A percentile compares a stretch with the other conserved stretches of the same genome.
phyloP scores from a whole-genome alignment of 202 grass and related monocot species.

The Schoenoplectus tabernaemontani region DNA sequence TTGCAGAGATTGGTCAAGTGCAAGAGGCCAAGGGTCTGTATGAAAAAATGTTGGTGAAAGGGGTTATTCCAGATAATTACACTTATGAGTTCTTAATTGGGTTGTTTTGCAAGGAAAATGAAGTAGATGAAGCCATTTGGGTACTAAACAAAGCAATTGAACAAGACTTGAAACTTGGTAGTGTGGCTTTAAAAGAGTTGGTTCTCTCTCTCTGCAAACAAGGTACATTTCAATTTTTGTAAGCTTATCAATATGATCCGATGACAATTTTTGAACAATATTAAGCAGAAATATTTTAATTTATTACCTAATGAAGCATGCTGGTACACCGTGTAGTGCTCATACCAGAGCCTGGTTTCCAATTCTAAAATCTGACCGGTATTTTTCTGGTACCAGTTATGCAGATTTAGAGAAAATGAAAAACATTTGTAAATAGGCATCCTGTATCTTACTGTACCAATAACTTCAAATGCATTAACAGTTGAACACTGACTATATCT shows the following conservation, averaged over 20 bases:
- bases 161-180: slow-evolving; percentile 50
- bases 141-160: slow-evolving; percentile 46
- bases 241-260: background rate
- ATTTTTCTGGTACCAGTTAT: background rate
- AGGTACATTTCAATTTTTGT: slow-evolving; percentile 31
- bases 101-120: slow-evolving; percentile 52
- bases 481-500: background rate
- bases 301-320: background rate
- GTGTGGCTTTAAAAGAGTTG: slow-evolving; percentile 37
- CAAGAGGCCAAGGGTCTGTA: slow-evolving; percentile 55
- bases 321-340: background rate
- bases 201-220: slow-evolving; percentile 53
- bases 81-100: slow-evolving; percentile 53
- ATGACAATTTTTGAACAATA: background rate
- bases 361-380: background rate
- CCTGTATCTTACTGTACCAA: background rate
- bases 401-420: background rate
- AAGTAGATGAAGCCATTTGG: slow-evolving; percentile 44
- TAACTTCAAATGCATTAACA: background rate
- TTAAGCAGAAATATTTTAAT: background rate
- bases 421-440: background rate
- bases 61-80: slow-evolving; percentile 51
- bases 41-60: slow-evolving; percentile 68
- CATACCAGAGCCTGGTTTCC: background rate
- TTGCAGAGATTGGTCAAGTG: slow-evolving; percentile 47